Percentiles rank a stretch among this genome's conserved stretches.
These are phyloP conservation scores for Trichosporon sp. DNA, from an alignment of 1,284 basidiomycete genomes.

Conservation along the genomic window DNA sequence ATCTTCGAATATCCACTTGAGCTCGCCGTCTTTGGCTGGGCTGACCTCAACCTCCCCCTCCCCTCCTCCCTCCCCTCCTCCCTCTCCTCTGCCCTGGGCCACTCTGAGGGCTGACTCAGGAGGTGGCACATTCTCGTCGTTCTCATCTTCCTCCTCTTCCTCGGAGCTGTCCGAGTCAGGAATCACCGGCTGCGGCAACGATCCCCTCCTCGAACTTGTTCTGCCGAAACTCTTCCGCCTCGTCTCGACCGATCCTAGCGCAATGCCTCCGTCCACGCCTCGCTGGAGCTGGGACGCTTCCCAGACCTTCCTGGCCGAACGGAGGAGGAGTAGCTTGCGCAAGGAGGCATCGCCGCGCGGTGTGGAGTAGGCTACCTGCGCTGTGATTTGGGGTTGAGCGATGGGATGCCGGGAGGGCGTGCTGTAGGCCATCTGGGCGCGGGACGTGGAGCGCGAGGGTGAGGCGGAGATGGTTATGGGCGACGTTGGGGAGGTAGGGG, in stretches of 20 bases:
- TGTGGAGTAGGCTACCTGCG: slow-evolving; percentile 30
- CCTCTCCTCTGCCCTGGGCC: too few species aligned
- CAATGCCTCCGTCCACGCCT: slow-evolving; percentile 36
- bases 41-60: too few species aligned
- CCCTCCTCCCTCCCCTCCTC: too few species aligned
- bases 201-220: slow-evolving; percentile 24
- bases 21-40: neutral
- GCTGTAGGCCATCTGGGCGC: neutral
- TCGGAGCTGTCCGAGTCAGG: slow-evolving; percentile 11
- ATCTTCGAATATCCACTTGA: slow-evolving; percentile 33
- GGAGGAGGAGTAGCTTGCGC: slow-evolving; percentile 38
- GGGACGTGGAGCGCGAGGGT: too few species aligned
- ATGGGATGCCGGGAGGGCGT: neutral
- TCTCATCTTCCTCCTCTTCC: slow-evolving; percentile 14
- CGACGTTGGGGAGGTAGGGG: too few species aligned
- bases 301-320: slow-evolving; percentile 42
- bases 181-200: slow-evolving; percentile 3
- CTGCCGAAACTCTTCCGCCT: slow-evolving; percentile 32
- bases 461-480: too few species aligned
- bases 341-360: slow-evolving; percentile 33
- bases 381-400: slow-evolving; percentile 16
- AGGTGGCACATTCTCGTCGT: slow-evolving; percentile 16
- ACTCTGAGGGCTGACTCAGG: too few species aligned
- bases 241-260: slow-evolving; percentile 26
- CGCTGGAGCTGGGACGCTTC: slow-evolving; percentile 25